Evolutionary conservation across 768 basidiomycete species (phyloP).

Genomic region (Pholiota microspora): DNA sequence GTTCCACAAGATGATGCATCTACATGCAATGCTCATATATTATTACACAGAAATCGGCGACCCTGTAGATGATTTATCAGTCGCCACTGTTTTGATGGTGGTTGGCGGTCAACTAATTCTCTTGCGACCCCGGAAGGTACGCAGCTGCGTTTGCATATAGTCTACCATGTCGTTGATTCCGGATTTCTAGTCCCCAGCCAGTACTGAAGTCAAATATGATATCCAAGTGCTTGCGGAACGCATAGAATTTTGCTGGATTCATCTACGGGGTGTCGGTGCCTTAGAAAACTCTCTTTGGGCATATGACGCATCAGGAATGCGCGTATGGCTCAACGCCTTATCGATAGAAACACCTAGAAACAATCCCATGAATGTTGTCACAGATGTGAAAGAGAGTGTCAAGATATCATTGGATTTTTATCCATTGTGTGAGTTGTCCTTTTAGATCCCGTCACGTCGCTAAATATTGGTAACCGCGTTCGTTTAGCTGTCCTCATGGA

Average conservation of each 20-base stretch:
- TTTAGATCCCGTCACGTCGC: constrained; percentile 1
- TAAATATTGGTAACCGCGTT: constrained; percentile 1
- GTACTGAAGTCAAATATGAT: constrained; percentile 93
- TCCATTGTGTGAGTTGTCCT: constrained; percentile 69
- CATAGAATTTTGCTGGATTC: constrained; percentile 99
- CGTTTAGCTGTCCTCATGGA: constrained; percentile 91
- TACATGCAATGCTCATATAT: constrained; percentile 11
- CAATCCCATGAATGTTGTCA: constrained; percentile 29
- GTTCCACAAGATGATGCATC: constrained; percentile 22
- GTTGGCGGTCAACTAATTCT: constrained; percentile 90
- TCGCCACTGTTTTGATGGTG: constrained; percentile 94
- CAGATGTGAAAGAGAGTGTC: constrained; percentile 87
- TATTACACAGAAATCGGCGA: constrained; percentile 80
- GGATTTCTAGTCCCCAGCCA: constrained; percentile 62
- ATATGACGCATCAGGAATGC: constrained; percentile 85
- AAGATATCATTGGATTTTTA: constrained; percentile 93
- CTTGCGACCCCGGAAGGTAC: constrained; percentile 83
- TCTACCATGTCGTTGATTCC: neutral
- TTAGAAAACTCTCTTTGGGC: constrained; percentile 98
- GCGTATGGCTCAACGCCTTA: constrained; percentile 95
- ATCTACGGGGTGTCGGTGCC: constrained; percentile 88
- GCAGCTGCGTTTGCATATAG: neutral
- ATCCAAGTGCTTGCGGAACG: constrained; percentile 95
- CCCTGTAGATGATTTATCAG: constrained; percentile 87
- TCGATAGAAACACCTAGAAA: constrained; percentile 67